Conservation (phyloP, 208 protist genomes). For the Crithidia mellificae region DNA sequence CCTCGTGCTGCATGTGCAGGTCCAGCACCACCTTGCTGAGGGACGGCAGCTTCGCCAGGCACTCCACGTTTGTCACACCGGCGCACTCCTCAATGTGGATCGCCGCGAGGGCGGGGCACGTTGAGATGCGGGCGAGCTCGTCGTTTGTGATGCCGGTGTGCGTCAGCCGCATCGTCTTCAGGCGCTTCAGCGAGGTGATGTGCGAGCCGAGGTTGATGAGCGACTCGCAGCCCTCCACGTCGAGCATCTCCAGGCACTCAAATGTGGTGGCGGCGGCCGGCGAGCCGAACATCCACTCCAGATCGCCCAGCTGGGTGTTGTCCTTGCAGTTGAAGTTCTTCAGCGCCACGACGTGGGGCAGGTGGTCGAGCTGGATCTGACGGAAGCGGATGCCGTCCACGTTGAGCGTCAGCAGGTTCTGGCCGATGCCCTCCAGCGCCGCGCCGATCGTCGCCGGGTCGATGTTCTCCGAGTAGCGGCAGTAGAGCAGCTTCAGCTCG, state of each 20-base stretch:
- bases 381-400: slow-evolving; percentile 66
- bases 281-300: slow-evolving; percentile 46
- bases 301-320: slow-evolving; percentile 46
- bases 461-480: slow-evolving; percentile 76
- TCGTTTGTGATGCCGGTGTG: slow-evolving; percentile 41
- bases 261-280: slow-evolving; percentile 24
- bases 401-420: slow-evolving; percentile 66
- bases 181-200: slow-evolving; percentile 36
- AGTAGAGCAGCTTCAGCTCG: slow-evolving; percentile 77
- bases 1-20: slow-evolving; percentile 29
- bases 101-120: slow-evolving; percentile 31
- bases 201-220: slow-evolving; percentile 34
- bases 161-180: slow-evolving; percentile 54
- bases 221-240: slow-evolving; percentile 54
- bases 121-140: slow-evolving; percentile 32
- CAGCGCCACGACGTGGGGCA: slow-evolving; percentile 39
- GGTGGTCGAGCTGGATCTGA: slow-evolving; percentile 33
- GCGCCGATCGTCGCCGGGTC: slow-evolving; percentile 39
- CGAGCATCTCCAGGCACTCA: slow-evolving; percentile 53
- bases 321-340: slow-evolving; percentile 77
- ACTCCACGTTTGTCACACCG: slow-evolving; percentile 37
- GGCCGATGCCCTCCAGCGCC: slow-evolving; percentile 50
- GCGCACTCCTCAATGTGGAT: slow-evolving; percentile 55
- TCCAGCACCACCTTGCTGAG: slow-evolving; percentile 47
- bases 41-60: slow-evolving; percentile 36